phyloP scores from a whole-genome alignment of 176 grass and related monocot species.

The Neostapfia colusana region DNA sequence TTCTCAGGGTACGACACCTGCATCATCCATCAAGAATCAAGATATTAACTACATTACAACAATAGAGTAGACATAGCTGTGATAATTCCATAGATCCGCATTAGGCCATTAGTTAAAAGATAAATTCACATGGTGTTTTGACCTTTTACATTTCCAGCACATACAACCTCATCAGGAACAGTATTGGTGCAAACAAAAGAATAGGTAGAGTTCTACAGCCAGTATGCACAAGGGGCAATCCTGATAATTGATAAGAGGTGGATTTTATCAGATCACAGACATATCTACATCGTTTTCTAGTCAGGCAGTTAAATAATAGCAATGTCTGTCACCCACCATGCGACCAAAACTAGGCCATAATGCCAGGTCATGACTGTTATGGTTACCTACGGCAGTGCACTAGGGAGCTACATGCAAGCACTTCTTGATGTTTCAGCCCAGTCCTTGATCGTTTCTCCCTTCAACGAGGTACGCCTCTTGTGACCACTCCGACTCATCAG shows the following conservation, averaged over 20 bases:
- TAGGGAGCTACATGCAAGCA: slow-evolving; percentile 21
- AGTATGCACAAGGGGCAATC: slow-evolving; percentile 19
- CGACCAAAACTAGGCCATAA: slow-evolving; percentile 7
- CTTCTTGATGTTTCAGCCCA: slow-evolving; percentile 38
- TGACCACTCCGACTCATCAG: slow-evolving; percentile 35
- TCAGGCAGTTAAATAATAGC: not conserved
- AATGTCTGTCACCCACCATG: slow-evolving; percentile 6
- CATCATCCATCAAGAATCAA: not conserved
- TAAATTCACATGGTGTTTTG: not conserved
- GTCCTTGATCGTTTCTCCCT: slow-evolving; percentile 41
- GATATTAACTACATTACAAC: not conserved
- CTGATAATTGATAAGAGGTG: not conserved
- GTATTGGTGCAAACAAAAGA: not conserved
- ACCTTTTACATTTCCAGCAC: slow-evolving; percentile 4
- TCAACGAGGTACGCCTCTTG: slow-evolving; percentile 48
- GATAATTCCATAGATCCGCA: not conserved
- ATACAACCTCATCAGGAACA: slow-evolving; percentile 24
- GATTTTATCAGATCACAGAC: slow-evolving; percentile 30
- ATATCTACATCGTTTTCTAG: slow-evolving; percentile 41
- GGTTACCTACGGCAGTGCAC: not conserved
- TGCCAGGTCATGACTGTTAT: not conserved
- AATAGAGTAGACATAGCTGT: not conserved
- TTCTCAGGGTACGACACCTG: too few species aligned
- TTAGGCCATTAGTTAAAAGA: slow-evolving; percentile 11
- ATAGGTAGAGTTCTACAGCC: not conserved